Evolutionary conservation across 2,329 filamentous ascomycete species (phyloP).

Genomic region (Alternaria alternata): DNA sequence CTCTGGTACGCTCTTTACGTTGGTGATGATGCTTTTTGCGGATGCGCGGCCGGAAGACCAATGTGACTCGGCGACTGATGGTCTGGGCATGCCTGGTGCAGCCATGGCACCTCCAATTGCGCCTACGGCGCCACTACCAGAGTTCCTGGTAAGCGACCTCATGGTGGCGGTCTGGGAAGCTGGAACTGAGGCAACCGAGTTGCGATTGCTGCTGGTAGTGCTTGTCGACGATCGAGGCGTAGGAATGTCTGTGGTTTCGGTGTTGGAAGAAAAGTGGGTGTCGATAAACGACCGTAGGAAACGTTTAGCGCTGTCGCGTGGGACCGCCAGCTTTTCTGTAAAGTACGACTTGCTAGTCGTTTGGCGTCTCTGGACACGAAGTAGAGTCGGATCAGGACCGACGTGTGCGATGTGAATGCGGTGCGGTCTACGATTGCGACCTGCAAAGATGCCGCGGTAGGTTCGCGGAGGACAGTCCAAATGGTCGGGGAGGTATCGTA

Average conservation of each 20-base stretch:
- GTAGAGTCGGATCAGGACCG: slow-evolving; percentile 52
- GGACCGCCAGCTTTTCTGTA: slow-evolving; percentile 60
- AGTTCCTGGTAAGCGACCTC: slow-evolving; percentile 51
- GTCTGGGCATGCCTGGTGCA: slow-evolving; percentile 50
- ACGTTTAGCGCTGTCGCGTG: slow-evolving; percentile 59
- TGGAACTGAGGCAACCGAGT: slow-evolving; percentile 38
- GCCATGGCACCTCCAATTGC: slow-evolving; percentile 42
- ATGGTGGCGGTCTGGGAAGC: slow-evolving; percentile 48
- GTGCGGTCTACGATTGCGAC: slow-evolving; percentile 62
- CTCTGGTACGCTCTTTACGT: slow-evolving; percentile 48
- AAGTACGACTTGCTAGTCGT: slow-evolving; percentile 47
- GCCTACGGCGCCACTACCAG: slow-evolving; percentile 42
- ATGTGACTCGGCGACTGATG: slow-evolving; percentile 52
- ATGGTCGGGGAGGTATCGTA: slow-evolving; percentile 50
- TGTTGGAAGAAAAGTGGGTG: slow-evolving; percentile 39
- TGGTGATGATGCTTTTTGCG: slow-evolving; percentile 46
- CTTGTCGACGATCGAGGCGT: slow-evolving; percentile 40
- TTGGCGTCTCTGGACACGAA: slow-evolving; percentile 37
- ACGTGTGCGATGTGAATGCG: slow-evolving; percentile 65
- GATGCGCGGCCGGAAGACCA: slow-evolving; percentile 48
- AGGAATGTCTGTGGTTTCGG: slow-evolving; percentile 30
- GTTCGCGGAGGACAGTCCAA: slow-evolving; percentile 35
- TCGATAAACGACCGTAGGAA: slow-evolving; percentile 59
- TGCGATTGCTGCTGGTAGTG: slow-evolving; percentile 30
- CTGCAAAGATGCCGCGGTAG: slow-evolving; percentile 55